Base-by-base conservation (phyloP, 2,329 filamentous ascomycete species). In the Macrophomina pseudophaseolina region DNA sequence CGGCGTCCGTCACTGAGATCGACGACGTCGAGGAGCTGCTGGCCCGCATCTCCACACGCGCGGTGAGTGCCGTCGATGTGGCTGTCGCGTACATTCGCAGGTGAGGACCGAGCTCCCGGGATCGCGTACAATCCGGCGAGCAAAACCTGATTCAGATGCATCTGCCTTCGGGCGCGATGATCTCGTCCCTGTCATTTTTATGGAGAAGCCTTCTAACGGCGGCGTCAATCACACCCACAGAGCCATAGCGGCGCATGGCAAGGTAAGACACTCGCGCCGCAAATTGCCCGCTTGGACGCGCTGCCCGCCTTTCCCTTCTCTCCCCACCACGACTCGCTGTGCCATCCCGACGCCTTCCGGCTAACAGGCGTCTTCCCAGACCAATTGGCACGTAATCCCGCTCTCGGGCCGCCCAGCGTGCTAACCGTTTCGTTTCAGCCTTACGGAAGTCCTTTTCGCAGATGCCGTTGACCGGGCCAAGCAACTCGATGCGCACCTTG, bases 401-500 rank as follows among this genome's bases (percentile, higher is more conserved):
- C 48, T 64, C 48, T 48, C 58, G 58, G 58, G 32, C 44, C 58
- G 44, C 44, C 30, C 32, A 28, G 44, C 58, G 44, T 62, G 58
- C 58, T 62, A 62, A 62, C 58, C 58, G 9, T 49, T 33, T 14
- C 40, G 42, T 54, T 65, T 65, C 63, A 65, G 78, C 64, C 73
- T 80, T 33, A 79, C 78, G 16, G 78, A 80, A 66, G 77, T 80
- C 33, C 72, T 79, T 63, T 83, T 83, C 71, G 79, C 81, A 52
- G 77, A 75, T 0, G 82, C 82, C 2, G 78, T 83, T 33, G 69
- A 72, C 8, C 73, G 79, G 60, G 82, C 82, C 4, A 75, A 81
- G 68, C 69, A 70, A 12, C 74, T 82, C 3, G 82, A 84, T 66
- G 71, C 72, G 3, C 80, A 82, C 71, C 79, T 74, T 66, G 71